phyloP scores from a whole-genome alignment of 2,329 filamentous ascomycete species.

The Pestalotiopsis sp. region DNA sequence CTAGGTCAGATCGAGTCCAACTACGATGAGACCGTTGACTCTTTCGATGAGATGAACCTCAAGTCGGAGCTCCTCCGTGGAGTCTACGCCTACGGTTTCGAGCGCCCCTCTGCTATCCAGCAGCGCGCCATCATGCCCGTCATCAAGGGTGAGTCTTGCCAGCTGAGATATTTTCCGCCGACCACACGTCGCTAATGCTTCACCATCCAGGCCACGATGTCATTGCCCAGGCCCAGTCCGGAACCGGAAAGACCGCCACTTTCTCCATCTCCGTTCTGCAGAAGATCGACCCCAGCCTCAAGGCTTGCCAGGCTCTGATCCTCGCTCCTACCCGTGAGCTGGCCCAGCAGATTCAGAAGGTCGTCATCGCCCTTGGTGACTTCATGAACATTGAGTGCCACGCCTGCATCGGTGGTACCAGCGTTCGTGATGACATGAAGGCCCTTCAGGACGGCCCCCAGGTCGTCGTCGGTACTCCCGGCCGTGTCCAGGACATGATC shows the following conservation, averaged over 20 bases:
- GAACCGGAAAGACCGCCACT: constrained; percentile 99
- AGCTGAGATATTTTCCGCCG: constrained; percentile 16
- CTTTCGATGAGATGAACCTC: constrained; percentile 97
- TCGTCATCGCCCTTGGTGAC: constrained; percentile 96
- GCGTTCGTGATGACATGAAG: constrained; percentile 98
- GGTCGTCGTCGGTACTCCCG: constrained; percentile 96
- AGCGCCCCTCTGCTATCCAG: constrained; percentile 99
- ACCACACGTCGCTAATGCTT: not conserved
- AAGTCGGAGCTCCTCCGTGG: constrained; percentile 97
- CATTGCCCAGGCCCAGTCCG: constrained; percentile 98
- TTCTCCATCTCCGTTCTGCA: constrained; percentile 99
- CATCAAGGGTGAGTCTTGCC: constrained; percentile 80
- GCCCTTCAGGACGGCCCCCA: constrained; percentile 94
- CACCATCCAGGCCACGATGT: constrained; percentile 79
- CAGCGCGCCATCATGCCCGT: constrained; percentile 99
- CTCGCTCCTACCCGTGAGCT: constrained; percentile 97
- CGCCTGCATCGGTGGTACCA: constrained; percentile 98
- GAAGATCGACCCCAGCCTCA: constrained; percentile 94
- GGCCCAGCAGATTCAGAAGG: constrained; percentile 99
- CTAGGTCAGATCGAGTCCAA: constrained; percentile 99
- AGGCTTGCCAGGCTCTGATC: constrained; percentile 97
- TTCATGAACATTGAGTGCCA: constrained; percentile 99
- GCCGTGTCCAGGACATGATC: constrained; percentile 99
- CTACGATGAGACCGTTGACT: constrained; percentile 99
- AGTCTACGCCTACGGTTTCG: constrained; percentile 99